These are phyloP conservation scores for Chlorencoelia australis DNA, from an alignment of 2,329 filamentous ascomycete genomes.

Conservation along the genomic window DNA sequence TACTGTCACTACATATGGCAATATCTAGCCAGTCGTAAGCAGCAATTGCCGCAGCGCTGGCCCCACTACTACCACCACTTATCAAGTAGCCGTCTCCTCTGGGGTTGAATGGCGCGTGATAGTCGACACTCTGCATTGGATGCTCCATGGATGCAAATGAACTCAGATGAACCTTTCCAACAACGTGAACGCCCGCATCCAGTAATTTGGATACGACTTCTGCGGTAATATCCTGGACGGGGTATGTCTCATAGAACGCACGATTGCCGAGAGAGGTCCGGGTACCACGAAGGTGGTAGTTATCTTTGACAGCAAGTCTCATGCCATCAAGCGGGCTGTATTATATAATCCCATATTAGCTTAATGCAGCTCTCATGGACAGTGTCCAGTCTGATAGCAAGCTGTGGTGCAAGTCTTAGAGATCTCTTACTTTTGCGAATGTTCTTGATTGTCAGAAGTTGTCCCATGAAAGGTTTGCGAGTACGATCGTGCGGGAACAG, in stretches of 20 bases:
- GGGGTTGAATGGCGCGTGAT: slow-evolving; percentile 30
- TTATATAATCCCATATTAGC: no score
- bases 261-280: neutral
- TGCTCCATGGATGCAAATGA: slow-evolving; percentile 1
- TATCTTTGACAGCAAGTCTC: neutral
- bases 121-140: slow-evolving; percentile 25
- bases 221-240: neutral
- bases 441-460: no score
- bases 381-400: no score
- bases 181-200: neutral
- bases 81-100: slow-evolving; percentile 39
- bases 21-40: slow-evolving; percentile 40
- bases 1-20: slow-evolving; percentile 37
- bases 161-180: neutral
- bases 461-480: neutral
- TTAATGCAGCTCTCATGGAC: no score
- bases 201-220: neutral
- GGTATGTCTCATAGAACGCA: neutral
- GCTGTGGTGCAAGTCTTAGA: no score
- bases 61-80: slow-evolving; percentile 37
- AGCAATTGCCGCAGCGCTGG: slow-evolving; percentile 34
- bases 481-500: no score
- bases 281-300: neutral
- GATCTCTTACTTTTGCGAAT: no score
- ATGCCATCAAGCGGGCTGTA: neutral